These are phyloP conservation scores for Ceratobasidium theobromae DNA, from an alignment of 1,284 basidiomycete species.

Conservation along the genomic window DNA sequence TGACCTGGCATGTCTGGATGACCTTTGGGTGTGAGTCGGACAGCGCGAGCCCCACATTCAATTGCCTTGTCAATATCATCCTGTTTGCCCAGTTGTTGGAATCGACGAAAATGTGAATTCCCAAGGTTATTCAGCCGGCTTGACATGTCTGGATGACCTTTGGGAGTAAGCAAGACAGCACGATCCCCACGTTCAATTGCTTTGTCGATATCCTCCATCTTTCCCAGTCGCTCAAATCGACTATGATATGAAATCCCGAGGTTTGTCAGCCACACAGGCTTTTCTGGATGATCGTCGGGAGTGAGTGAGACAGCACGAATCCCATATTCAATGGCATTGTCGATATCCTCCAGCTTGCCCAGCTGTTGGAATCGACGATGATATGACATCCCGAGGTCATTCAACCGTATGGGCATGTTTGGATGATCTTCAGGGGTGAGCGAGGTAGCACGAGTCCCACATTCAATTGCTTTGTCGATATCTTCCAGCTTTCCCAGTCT, in stretches of 20 bases:
- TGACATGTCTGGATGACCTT: background rate
- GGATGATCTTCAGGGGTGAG: background rate
- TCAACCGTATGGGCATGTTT: background rate
- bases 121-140: background rate
- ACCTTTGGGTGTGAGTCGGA: background rate
- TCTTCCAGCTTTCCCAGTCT: background rate
- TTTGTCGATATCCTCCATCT: background rate
- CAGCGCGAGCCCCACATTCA: background rate
- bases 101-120: background rate
- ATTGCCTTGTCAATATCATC: background rate
- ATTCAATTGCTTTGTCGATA: background rate
- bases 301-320: background rate
- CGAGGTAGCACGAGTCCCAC: background rate
- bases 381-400: background rate
- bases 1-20: background rate
- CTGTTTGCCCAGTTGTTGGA: background rate
- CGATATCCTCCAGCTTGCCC: background rate
- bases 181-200: background rate
- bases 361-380: background rate
- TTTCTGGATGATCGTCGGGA: background rate
- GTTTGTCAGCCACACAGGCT: background rate
- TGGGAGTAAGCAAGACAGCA: background rate
- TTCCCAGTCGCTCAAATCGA: background rate
- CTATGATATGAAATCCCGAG: background rate
- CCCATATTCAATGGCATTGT: background rate